Percentiles rank a stretch among this genome's conserved stretches.
phyloP scores from a whole-genome alignment of 176 grass and related monocot genomes.

The Miscanthus lutarioriparius region DNA sequence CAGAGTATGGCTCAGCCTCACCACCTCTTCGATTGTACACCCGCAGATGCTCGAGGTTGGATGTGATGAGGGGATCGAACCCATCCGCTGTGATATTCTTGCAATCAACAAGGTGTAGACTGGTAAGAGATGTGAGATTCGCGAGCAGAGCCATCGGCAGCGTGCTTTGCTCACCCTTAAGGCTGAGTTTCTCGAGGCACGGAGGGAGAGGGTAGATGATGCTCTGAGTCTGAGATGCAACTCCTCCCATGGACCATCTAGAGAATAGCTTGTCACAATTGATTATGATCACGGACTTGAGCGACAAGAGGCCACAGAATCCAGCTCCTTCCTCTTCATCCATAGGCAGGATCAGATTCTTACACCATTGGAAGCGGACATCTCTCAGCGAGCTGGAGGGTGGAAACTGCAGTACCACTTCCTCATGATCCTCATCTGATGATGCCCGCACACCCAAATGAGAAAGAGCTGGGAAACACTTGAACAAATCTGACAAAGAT shows the following conservation, averaged over 20 bases:
- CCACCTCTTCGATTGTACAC: background rate
- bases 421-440: background rate
- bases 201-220: background rate
- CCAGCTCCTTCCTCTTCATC: conserved; percentile 1
- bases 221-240: background rate
- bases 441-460: background rate
- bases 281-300: fast-evolving
- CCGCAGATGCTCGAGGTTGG: fast-evolving
- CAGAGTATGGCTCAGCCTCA: background rate
- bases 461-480: background rate
- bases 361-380: fast-evolving
- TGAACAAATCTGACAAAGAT: background rate
- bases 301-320: background rate
- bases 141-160: background rate
- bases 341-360: background rate
- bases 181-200: fast-evolving
- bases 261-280: background rate
- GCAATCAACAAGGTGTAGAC: background rate
- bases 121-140: background rate
- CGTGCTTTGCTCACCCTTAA: fast-evolving
- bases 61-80: background rate
- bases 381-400: background rate
- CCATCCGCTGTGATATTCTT: background rate
- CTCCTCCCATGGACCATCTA: background rate
- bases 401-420: background rate